Conservation (phyloP, 2,329 filamentous ascomycete genomes). For the Talaromyces sp. region DNA sequence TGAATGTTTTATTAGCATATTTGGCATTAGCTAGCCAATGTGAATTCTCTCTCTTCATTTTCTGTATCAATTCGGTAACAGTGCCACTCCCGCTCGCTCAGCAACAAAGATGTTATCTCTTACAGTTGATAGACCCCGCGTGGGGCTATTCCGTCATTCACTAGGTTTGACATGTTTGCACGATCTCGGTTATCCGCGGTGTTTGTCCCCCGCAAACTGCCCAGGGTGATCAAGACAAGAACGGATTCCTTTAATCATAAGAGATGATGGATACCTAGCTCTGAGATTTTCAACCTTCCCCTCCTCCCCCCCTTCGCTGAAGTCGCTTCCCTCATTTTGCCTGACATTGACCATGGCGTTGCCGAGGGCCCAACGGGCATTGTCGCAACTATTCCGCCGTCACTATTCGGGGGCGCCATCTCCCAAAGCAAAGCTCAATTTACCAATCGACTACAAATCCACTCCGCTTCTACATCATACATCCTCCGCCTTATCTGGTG, state of each 20-base stretch:
- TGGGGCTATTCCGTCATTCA: too few relatives aligned
- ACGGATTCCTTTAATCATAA: not conserved
- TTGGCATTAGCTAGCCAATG: too few relatives aligned
- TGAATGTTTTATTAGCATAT: too few relatives aligned
- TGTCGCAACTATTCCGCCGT: slow-evolving; percentile 26
- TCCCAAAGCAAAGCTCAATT: slow-evolving; percentile 68
- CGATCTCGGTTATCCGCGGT: slow-evolving; percentile 4
- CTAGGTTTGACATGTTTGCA: slow-evolving; percentile 2
- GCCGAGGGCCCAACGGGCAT: slow-evolving; percentile 17
- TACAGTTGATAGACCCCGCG: too few relatives aligned
- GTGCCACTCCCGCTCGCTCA: too few relatives aligned
- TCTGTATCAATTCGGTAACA: too few relatives aligned
- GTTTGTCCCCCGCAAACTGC: slow-evolving; percentile 1
- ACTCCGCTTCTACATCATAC: slow-evolving; percentile 81
- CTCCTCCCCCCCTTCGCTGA: not conserved
- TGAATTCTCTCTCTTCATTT: too few relatives aligned
- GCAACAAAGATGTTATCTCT: too few relatives aligned
- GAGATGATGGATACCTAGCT: not conserved
- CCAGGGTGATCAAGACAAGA: not conserved
- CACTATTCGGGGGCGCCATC: slow-evolving; percentile 52
- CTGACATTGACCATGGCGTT: slow-evolving; percentile 13
- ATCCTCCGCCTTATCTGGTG: slow-evolving; percentile 69
- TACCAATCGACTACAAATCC: slow-evolving; percentile 82
- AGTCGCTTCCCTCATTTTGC: not conserved
- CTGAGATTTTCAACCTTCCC: not conserved